phyloP scores from a whole-genome alignment of 2,329 filamentous ascomycete genomes.

The Colletotrichum karsti region DNA sequence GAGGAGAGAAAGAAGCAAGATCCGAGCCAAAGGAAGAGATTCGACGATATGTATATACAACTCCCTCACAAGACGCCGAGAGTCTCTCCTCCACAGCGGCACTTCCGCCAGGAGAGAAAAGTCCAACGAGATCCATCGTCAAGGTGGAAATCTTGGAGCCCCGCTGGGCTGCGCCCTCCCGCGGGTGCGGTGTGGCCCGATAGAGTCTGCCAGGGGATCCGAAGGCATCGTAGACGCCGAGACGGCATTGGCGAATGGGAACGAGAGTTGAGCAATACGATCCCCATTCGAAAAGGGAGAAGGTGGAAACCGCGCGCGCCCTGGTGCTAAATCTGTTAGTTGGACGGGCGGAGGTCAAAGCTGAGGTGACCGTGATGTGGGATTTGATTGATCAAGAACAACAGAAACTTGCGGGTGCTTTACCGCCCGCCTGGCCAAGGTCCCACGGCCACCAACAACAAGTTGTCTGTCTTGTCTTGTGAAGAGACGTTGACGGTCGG shows the following conservation, averaged over 20 bases:
- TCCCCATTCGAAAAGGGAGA: not conserved
- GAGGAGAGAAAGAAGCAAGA: not conserved
- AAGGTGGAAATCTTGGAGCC: not conserved
- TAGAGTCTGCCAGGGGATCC: not conserved
- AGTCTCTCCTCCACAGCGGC: constrained; percentile 1
- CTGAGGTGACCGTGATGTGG: constrained; percentile 6
- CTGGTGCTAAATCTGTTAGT: not conserved
- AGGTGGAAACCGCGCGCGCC: not conserved
- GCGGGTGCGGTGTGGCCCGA: not conserved
- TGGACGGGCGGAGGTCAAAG: constrained; percentile 8
- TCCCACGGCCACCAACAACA: no score
- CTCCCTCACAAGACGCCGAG: not conserved
- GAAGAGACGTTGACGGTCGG: constrained; percentile 2
- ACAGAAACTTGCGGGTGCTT: constrained; percentile 1
- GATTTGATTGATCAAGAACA: constrained; percentile 1
- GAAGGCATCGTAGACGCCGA: constrained; percentile 1
- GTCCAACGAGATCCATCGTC: constrained; percentile 5
- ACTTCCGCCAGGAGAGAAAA: not conserved
- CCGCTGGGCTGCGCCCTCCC: constrained; percentile 7
- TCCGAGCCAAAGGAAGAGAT: not conserved
- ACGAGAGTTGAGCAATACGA: not conserved
- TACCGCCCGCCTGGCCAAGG: not conserved
- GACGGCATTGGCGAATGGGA: not conserved
- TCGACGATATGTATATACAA: constrained; percentile 9
- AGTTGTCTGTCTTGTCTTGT: no score